A percentile compares a stretch with the other conserved stretches of the same genome.
Conservation (phyloP, 2,329 filamentous ascomycete species). For the Neopestalotiopsis rosae region DNA sequence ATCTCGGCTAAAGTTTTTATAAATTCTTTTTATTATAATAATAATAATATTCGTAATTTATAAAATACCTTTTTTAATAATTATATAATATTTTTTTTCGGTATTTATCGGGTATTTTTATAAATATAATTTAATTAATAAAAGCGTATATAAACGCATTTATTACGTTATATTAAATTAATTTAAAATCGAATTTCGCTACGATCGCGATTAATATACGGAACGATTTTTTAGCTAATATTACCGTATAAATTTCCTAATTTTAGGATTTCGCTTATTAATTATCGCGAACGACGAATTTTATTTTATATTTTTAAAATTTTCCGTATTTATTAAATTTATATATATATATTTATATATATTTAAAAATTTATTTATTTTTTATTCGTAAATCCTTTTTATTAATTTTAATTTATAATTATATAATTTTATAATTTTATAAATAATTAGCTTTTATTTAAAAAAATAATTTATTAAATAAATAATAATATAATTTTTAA, state of each 20-base stretch:
- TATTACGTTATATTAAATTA: neutral
- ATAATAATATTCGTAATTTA: neutral
- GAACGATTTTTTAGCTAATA: neutral
- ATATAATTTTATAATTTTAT: neutral
- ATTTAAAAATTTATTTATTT: neutral
- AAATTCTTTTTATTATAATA: neutral
- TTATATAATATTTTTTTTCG: neutral
- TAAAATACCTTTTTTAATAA: neutral
- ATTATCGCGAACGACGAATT: neutral
- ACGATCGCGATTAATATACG: neutral
- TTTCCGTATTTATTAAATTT: neutral
- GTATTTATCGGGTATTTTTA: neutral
- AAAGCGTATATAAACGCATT: neutral
- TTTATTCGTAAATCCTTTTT: neutral
- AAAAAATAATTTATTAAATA: neutral
- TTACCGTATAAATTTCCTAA: neutral
- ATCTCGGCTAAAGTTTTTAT: neutral
- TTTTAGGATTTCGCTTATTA: neutral
- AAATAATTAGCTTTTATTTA: neutral
- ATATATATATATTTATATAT: neutral
- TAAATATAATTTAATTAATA: neutral
- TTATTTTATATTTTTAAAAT: neutral
- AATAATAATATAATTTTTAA: neutral
- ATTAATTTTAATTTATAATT: neutral
- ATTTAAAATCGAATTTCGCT: neutral